phyloP scores from a whole-genome alignment of 2,329 filamentous ascomycete species.

The Ophiostoma montium region DNA sequence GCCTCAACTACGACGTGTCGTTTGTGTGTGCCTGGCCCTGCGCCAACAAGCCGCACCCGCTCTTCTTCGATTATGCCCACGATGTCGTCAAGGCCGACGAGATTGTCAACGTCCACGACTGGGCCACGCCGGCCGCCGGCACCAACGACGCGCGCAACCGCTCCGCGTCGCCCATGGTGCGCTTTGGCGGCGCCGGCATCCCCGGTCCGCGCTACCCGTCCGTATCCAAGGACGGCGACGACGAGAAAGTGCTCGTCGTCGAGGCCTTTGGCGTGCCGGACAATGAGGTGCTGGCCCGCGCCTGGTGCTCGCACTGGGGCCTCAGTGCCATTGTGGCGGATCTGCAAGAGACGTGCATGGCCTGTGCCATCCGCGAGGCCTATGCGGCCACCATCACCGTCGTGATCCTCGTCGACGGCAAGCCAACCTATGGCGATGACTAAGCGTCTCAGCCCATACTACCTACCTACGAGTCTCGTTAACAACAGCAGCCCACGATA shows the following conservation, averaged over 20 bases:
- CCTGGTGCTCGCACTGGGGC: slow-evolving; percentile 67
- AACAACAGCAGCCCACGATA: too few species aligned
- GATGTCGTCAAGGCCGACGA: slow-evolving; percentile 46
- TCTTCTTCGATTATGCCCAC: slow-evolving; percentile 59
- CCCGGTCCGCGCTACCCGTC: slow-evolving; percentile 9
- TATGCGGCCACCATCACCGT: slow-evolving; percentile 62
- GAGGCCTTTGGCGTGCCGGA: slow-evolving; percentile 60
- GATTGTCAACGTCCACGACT: slow-evolving; percentile 50
- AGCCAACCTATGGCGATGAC: slow-evolving; percentile 9
- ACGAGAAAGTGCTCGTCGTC: slow-evolving; percentile 54
- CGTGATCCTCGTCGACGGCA: slow-evolving; percentile 49
- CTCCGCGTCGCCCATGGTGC: slow-evolving; percentile 9
- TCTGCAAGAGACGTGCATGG: slow-evolving; percentile 53
- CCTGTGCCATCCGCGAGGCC: slow-evolving; percentile 60
- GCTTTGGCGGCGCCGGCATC: slow-evolving; percentile 9
- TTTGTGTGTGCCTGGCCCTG: slow-evolving; percentile 55
- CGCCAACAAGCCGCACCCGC: slow-evolving; percentile 47
- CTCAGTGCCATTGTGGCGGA: slow-evolving; percentile 58
- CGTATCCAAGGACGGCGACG: slow-evolving; percentile 28
- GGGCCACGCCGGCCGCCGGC: slow-evolving; percentile 30
- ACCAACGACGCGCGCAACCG: slow-evolving; percentile 13
- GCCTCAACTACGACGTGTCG: slow-evolving; percentile 49
- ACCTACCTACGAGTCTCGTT: too few species aligned
- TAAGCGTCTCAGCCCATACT: too few species aligned
- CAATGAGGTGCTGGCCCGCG: slow-evolving; percentile 62